Base-by-base conservation (phyloP, 2,329 filamentous ascomycete genomes). In the Aspergillus ochraceus region DNA sequence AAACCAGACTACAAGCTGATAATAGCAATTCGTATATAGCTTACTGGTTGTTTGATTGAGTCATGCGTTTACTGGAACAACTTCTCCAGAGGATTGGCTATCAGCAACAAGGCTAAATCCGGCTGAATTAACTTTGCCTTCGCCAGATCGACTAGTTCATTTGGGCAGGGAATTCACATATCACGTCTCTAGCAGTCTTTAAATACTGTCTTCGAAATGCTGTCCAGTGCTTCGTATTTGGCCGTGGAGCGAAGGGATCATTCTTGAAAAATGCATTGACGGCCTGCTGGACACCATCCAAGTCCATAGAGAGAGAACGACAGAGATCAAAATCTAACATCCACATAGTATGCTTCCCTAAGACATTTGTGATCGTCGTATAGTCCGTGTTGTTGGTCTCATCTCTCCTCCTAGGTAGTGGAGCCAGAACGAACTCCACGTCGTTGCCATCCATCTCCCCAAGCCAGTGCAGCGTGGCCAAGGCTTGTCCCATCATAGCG, bases 401-500 rank as follows among this genome's bases (percentile, higher is more conserved):
- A 12, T 6, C 20, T 5, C 42, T 2, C 4, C 9, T 52, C 4
- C 9, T 52, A 5, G 59, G 52, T 2, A 59, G 61, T 2, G 67
- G 58, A 0, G 68, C 74, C 2, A 86, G 76, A 0, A 86, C 84
- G 63, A 85, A 86, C 52, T 87, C 82, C 2, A 87, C 75, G 50
- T 85, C 83, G 39, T 80, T 81, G 0, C 77, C 83, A 61, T 86
- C 83, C 0, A 84, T 66, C 11, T 70, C 61, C 0, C 74, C 78
- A 1, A 64, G 50, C 83, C 82, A 87, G 60, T 84, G 79, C 54
- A 86, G 70, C 2, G 81, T 71, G 0, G 84, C 83, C 0, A 86
- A 74, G 0, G 79, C 74, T 4, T 82, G 76, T 0, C 80, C 84
- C 77, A 86, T 84, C 0, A 71, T 69, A 1, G 56, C 55, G 0